These are phyloP conservation scores for Saccharomycopsis javanensis DNA, from an alignment of 805 yeast species.

Conservation along the genomic window DNA sequence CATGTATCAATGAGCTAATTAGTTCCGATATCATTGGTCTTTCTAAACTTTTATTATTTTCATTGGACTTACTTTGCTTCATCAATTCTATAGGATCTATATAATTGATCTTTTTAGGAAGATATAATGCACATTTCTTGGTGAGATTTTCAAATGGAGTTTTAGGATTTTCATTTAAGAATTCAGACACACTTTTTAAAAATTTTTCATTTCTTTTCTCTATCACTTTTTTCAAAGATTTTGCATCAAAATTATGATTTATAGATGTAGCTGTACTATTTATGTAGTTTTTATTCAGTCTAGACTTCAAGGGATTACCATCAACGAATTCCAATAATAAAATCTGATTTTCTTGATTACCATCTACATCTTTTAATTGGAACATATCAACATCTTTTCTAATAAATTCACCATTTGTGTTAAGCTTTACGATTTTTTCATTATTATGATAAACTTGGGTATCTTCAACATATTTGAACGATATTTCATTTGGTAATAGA, in stretches of 20 bases:
- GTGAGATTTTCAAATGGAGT: slow-evolving; percentile 31
- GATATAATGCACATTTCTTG: slow-evolving; percentile 13
- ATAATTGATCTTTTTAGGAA: slow-evolving; percentile 43
- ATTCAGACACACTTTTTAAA: slow-evolving; percentile 29
- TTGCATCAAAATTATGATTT: slow-evolving; percentile 9
- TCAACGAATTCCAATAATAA: slow-evolving; percentile 73
- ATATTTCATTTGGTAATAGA: slow-evolving; percentile 58
- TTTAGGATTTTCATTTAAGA: slow-evolving; percentile 35
- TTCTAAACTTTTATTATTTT: slow-evolving; percentile 22
- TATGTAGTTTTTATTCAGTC: slow-evolving; percentile 36
- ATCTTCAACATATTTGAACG: slow-evolving; percentile 71
- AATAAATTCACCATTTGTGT: slow-evolving; percentile 38
- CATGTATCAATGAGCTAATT: slow-evolving; percentile 37
- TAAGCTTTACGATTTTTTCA: slow-evolving; percentile 23
- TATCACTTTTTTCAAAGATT: slow-evolving; percentile 45
- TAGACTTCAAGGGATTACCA: slow-evolving; percentile 42
- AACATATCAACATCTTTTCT: slow-evolving; percentile 48
- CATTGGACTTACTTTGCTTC: slow-evolving; percentile 28
- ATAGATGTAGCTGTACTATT: slow-evolving; percentile 34
- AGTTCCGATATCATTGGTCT: slow-evolving; percentile 40
- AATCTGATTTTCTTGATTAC: slow-evolving; percentile 37
- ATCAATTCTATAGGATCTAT: slow-evolving; percentile 56
- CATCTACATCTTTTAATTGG: slow-evolving; percentile 34
- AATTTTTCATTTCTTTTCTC: slow-evolving; percentile 48
- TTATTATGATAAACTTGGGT: slow-evolving; percentile 42